Base-by-base conservation (phyloP, 2,329 filamentous ascomycete species). In the Pseudogymnoascus verrucosus region DNA sequence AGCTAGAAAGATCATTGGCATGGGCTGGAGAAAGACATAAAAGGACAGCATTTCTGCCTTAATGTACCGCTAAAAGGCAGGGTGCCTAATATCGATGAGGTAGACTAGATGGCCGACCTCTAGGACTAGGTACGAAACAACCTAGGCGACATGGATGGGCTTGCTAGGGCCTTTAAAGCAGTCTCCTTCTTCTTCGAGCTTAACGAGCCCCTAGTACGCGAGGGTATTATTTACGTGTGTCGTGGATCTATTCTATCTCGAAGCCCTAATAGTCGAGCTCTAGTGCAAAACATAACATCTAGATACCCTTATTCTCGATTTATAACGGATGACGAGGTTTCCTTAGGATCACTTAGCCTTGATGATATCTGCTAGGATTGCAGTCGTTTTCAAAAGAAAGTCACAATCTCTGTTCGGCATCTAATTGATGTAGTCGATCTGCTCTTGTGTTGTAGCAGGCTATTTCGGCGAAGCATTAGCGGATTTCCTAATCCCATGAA, bases 1-100 rank as follows among this genome's bases (percentile, higher is more conserved):
- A 67, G 61, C 28, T 70, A 64, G 68, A 63, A 64, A 60, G 69
- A 71, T 65, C 60, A 69, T 21, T 64, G 19, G 61, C 65, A 67
- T 47, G 54, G 66, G 19, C 61, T 71, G n/a, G 61, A 70, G 10
- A 44, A 69, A n/a, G 63, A 67, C 14, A 44, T 57, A 37, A 68
- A 65, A 36, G 44, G 61, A 21, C 60, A 65, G 61, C 66, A 68
- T 44, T 70, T 70, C 59, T 63, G 66, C 16, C 66, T 71, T 7
- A 67, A 71, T 62, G 40, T 71, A 23, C 62, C 63, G 12, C 62
- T 71, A 8, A 47, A 54, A 44, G 64, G 62, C 28, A 60, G 67
- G 19, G 64, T 65, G 40, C 68, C 66, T 11, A 21, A 62, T 12
- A 66, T 71, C 36, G 44, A 71, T 60, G 62, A 70, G 31, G 62